These are phyloP conservation scores for Glarea lozoyensis DNA, from an alignment of 495 filamentous ascomycete species.

Conservation along the genomic window DNA sequence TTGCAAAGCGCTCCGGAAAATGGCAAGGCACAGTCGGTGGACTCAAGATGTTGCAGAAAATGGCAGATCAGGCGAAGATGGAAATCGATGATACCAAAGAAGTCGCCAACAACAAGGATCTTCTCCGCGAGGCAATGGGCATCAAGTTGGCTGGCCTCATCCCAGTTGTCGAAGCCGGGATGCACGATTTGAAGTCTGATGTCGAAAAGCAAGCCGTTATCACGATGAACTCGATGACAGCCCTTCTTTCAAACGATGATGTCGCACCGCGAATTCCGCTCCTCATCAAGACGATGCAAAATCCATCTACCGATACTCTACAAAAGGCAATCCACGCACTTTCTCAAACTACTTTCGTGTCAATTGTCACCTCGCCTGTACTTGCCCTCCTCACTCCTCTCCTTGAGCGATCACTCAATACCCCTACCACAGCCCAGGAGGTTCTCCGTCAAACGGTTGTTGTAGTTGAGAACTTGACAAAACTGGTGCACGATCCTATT, in stretches of 20 bases:
- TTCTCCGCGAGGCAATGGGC: slow-evolving; percentile 86
- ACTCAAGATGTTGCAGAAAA: slow-evolving; percentile 70
- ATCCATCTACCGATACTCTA: slow-evolving; percentile 79
- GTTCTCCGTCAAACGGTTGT: slow-evolving; percentile 92
- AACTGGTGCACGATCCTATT: slow-evolving; percentile 93
- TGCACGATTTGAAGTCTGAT: slow-evolving; percentile 93
- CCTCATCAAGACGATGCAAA: slow-evolving; percentile 89
- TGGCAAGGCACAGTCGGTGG: slow-evolving; percentile 94
- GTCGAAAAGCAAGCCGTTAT: slow-evolving; percentile 81
- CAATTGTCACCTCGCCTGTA: slow-evolving; percentile 93
- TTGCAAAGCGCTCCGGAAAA: slow-evolving; percentile 74
- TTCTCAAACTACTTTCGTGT: slow-evolving; percentile 97
- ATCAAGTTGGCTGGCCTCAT: slow-evolving; percentile 85
- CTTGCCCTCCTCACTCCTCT: slow-evolving; percentile 95
- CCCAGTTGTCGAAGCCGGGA: slow-evolving; percentile 82
- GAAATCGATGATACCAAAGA: slow-evolving; percentile 66
- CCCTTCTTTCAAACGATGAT: slow-evolving; percentile 93
- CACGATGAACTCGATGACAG: slow-evolving; percentile 84
- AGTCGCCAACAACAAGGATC: slow-evolving; percentile 73
- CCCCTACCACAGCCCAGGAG: slow-evolving; percentile 83
- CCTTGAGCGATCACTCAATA: slow-evolving; percentile 85
- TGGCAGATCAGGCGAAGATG: slow-evolving; percentile 89
- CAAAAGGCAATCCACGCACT: slow-evolving; percentile 95
- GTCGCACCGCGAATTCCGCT: slow-evolving; percentile 88
- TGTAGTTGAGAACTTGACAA: slow-evolving; percentile 98